These are phyloP conservation scores for Pseudocercospora ulei DNA, from an alignment of 2,329 filamentous ascomycete species.

Conservation along the genomic window DNA sequence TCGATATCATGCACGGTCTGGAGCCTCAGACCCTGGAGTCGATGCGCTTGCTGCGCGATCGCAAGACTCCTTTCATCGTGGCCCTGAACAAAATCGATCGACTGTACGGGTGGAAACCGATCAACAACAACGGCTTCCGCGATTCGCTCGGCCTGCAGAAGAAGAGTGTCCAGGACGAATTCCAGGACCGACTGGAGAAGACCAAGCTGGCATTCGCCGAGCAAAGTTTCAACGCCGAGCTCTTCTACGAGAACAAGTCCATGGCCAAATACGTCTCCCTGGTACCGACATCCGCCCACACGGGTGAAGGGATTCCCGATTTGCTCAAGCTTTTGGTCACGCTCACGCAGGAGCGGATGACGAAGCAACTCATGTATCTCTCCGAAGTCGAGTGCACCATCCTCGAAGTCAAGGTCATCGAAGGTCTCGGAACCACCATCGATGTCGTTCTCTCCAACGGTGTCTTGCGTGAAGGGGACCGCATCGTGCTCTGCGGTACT, in stretches of 20 bases:
- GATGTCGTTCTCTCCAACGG: conserved; percentile 95
- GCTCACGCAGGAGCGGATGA: conserved; percentile 95
- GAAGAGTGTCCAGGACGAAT: conserved; percentile 89
- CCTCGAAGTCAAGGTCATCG: conserved; percentile 96
- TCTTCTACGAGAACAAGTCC: conserved; percentile 96
- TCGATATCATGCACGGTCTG: conserved; percentile 99
- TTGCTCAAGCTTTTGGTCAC: conserved; percentile 92
- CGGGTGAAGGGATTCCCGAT: conserved; percentile 97
- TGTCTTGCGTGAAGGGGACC: conserved; percentile 85
- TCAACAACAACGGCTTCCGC: conserved; percentile 96
- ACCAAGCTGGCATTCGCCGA: conserved; percentile 92
- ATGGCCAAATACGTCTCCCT: conserved; percentile 93
- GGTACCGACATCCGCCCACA: conserved; percentile 92
- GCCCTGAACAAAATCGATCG: conserved; percentile 99
- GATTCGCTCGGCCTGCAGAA: conserved; percentile 83
- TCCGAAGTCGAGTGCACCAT: conserved; percentile 97
- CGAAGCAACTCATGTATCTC: conserved; percentile 92
- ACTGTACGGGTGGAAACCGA: conserved; percentile 97
- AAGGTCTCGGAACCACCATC: conserved; percentile 97
- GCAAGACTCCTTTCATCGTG: conserved; percentile 96
- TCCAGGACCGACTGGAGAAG: conserved; percentile 76
- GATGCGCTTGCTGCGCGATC: conserved; percentile 83
- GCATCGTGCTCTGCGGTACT: conserved; percentile 90
- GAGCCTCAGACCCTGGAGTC: conserved; percentile 96
- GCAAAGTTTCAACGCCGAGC: conserved; percentile 94